A percentile compares a stretch with the other conserved stretches of the same genome.
Evolutionary conservation across 2,329 filamentous ascomycete genomes (phyloP).

Genomic region (Sporothrix schenckii): DNA sequence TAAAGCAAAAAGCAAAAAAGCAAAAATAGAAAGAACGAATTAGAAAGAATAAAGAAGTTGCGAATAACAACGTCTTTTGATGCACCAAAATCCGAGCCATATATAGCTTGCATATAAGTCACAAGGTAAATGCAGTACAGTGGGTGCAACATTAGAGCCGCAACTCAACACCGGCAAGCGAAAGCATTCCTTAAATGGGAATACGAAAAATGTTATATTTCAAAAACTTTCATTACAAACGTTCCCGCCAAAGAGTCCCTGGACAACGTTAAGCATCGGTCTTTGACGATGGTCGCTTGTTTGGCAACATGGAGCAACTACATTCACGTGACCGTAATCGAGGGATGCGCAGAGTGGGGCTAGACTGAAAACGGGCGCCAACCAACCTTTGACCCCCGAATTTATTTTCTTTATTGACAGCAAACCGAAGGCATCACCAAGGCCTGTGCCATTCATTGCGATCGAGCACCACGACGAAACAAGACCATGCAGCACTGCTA

Average conservation of each 20-base stretch:
- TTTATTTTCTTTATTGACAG: constrained; percentile 28
- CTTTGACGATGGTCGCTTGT: not conserved
- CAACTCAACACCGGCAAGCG: not conserved
- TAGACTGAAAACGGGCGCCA: constrained; percentile 25
- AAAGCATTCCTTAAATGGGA: not conserved
- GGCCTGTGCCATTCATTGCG: constrained; percentile 9
- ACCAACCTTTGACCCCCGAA: constrained; percentile 26
- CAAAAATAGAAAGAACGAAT: too few species aligned
- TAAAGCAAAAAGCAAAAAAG: too few species aligned
- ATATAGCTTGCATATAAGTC: not conserved
- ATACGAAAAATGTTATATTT: not conserved
- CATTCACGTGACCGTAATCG: constrained; percentile 19
- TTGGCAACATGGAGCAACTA: not conserved
- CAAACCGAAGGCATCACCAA: constrained; percentile 23
- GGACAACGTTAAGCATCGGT: not conserved
- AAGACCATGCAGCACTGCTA: constrained; percentile 26
- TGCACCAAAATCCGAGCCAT: too few species aligned
- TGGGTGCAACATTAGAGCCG: not conserved
- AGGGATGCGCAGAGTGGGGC: constrained; percentile 25
- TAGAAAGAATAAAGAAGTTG: too few species aligned
- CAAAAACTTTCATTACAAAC: not conserved
- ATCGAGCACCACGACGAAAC: constrained; percentile 21
- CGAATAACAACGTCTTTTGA: not conserved
- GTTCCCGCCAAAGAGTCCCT: not conserved
- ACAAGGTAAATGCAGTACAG: not conserved